Conservation (phyloP, 208 protist species). For the Phytomonas sp. region DNA sequence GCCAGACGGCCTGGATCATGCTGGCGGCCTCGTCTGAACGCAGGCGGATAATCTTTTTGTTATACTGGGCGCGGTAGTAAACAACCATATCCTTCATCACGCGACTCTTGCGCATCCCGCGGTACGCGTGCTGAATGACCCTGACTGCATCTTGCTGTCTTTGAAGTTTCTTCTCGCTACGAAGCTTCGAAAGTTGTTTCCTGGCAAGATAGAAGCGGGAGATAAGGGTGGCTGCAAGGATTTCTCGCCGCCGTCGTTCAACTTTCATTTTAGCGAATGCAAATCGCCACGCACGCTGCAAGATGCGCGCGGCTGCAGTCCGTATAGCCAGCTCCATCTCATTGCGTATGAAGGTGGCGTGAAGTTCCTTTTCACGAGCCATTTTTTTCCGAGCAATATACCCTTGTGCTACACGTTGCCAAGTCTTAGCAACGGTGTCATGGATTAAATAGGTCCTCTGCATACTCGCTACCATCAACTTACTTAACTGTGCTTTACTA, state of each 20-base stretch:
- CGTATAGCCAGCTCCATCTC: constrained; percentile 23
- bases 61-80: constrained; percentile 51
- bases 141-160: constrained; percentile 32
- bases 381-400: constrained; percentile 32
- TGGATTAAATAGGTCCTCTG: constrained; percentile 29
- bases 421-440: constrained; percentile 26
- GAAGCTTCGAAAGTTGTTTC: constrained; percentile 36
- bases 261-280: constrained; percentile 53
- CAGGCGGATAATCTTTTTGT: constrained; percentile 44
- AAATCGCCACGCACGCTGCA: constrained; percentile 78
- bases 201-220: constrained; percentile 37
- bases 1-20: constrained; percentile 78
- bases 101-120: constrained; percentile 26
- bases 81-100: constrained; percentile 34
- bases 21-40: constrained; percentile 51
- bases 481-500: constrained; percentile 27
- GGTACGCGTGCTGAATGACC: constrained; percentile 44
- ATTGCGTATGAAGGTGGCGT: constrained; percentile 16
- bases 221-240: constrained; percentile 37
- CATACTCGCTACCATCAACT: constrained; percentile 40
- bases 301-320: constrained; percentile 37
- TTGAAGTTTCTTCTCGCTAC: constrained; percentile 17
- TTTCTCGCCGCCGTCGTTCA: constrained; percentile 39
- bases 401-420: constrained; percentile 57
- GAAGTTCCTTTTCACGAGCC: constrained; percentile 24